Conservation (phyloP, 2,329 filamentous ascomycete genomes). For the Myotisia sp. region DNA sequence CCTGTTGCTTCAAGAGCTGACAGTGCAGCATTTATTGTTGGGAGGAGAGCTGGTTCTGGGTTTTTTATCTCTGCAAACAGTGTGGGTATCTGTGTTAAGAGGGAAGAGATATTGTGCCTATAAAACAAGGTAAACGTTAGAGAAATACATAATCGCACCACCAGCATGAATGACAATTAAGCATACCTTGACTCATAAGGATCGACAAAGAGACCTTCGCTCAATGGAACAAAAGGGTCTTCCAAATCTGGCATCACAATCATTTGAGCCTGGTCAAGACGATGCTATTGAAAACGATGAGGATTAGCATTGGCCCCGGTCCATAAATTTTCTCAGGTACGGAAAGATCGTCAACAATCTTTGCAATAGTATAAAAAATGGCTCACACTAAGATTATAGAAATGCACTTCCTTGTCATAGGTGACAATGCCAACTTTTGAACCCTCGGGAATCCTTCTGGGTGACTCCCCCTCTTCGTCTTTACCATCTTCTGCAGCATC, state of each 20-base stretch:
- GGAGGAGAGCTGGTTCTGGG: conserved; percentile 75
- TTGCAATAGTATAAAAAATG: too few relatives aligned
- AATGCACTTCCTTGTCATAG: conserved; percentile 92
- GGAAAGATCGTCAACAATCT: neutral
- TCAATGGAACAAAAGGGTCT: conserved; percentile 86
- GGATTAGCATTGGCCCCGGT: conserved; percentile 16
- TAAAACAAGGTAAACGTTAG: conserved; percentile 16
- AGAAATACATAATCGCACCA: too few relatives aligned
- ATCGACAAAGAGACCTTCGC: conserved; percentile 86
- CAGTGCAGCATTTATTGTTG: conserved; percentile 68
- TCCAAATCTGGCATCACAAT: conserved; percentile 96
- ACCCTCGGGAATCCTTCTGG: conserved; percentile 53
- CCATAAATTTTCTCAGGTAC: conserved; percentile 5
- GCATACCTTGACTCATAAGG: conserved; percentile 68
- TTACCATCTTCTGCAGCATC: conserved; percentile 13
- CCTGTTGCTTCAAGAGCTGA: conserved; percentile 75
- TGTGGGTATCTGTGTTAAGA: conserved; percentile 67
- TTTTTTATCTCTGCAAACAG: conserved; percentile 83
- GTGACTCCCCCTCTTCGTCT: conserved; percentile 40
- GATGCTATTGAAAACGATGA: conserved; percentile 38
- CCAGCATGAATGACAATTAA: neutral
- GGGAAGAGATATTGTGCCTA: conserved; percentile 64
- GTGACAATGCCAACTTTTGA: conserved; percentile 89
- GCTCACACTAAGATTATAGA: conserved; percentile 84
- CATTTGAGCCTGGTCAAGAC: conserved; percentile 83